A percentile compares a stretch with the other conserved stretches of the same genome.
These are phyloP conservation scores for Suillus tomentosus DNA, from an alignment of 768 basidiomycete species.

Conservation along the genomic window DNA sequence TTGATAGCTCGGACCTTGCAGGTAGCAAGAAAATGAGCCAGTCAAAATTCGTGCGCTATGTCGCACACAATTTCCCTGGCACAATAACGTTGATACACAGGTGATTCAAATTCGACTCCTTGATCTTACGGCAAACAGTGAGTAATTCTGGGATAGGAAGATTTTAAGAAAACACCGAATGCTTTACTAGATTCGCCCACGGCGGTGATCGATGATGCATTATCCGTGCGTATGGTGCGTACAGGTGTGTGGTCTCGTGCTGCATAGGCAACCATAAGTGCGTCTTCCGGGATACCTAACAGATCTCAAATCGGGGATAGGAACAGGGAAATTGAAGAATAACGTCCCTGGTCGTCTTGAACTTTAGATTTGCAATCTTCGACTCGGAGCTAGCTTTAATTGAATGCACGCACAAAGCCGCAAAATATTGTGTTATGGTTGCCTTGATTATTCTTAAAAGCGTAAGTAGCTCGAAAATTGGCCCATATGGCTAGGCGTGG, in stretches of 20 bases:
- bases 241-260: background rate
- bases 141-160: background rate
- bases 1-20: background rate
- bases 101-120: background rate
- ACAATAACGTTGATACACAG: background rate
- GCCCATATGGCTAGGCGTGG: background rate
- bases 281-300: background rate
- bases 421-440: background rate
- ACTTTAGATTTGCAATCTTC: background rate
- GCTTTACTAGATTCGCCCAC: background rate
- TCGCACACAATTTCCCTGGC: background rate
- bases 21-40: background rate
- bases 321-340: background rate
- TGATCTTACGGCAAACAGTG: background rate
- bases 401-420: background rate
- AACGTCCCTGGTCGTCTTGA: constrained; percentile 6
- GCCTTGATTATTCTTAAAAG: background rate
- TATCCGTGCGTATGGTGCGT: background rate
- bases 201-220: background rate
- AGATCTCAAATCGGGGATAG: background rate
- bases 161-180: background rate
- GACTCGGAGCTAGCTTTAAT: constrained; percentile 2
- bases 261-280: background rate
- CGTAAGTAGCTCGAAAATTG: background rate
- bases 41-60: background rate